Conservation (phyloP, 1,284 basidiomycete genomes). For the Apiotrichum porosum region DNA sequence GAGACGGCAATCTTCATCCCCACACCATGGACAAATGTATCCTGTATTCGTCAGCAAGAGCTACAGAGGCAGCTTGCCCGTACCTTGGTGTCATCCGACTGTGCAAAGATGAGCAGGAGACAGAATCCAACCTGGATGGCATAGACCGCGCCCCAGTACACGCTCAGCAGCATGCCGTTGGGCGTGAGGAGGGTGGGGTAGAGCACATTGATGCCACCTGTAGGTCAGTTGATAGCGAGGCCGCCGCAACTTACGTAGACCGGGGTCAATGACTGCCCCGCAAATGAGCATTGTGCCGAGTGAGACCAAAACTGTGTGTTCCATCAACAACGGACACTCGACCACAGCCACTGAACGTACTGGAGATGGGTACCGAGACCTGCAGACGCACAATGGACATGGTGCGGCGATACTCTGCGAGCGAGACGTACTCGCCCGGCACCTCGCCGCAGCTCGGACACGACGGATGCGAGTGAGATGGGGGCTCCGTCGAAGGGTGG, state of each 20-base stretch:
- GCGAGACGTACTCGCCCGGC: constrained; percentile 41
- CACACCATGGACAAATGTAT: constrained; percentile 66
- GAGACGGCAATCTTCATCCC: constrained; percentile 70
- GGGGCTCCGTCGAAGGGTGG: too few relatives aligned
- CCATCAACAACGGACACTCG: too few relatives aligned
- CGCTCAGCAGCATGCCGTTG: constrained; percentile 57
- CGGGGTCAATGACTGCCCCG: constrained; percentile 43
- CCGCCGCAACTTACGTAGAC: constrained; percentile 29
- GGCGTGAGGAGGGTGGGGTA: constrained; percentile 71
- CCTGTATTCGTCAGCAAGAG: constrained; percentile 47
- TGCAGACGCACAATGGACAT: constrained; percentile 57
- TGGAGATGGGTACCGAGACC: constrained; percentile 67
- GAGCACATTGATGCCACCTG: constrained; percentile 56
- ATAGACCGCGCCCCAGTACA: constrained; percentile 57
- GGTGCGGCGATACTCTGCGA: constrained; percentile 37
- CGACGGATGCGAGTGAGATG: not conserved
- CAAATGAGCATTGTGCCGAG: constrained; percentile 41
- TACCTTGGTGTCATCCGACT: constrained; percentile 75
- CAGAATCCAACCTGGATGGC: constrained; percentile 67
- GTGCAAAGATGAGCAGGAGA: constrained; percentile 62
- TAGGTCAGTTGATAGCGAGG: not conserved
- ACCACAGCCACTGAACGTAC: too few relatives aligned
- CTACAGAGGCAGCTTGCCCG: constrained; percentile 7
- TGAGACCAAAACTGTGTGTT: constrained; percentile 33
- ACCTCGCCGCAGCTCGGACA: constrained; percentile 33